These are phyloP conservation scores for Pontederia paniculata DNA, from an alignment of 176 grass and related monocot genomes.

Conservation along the genomic window DNA sequence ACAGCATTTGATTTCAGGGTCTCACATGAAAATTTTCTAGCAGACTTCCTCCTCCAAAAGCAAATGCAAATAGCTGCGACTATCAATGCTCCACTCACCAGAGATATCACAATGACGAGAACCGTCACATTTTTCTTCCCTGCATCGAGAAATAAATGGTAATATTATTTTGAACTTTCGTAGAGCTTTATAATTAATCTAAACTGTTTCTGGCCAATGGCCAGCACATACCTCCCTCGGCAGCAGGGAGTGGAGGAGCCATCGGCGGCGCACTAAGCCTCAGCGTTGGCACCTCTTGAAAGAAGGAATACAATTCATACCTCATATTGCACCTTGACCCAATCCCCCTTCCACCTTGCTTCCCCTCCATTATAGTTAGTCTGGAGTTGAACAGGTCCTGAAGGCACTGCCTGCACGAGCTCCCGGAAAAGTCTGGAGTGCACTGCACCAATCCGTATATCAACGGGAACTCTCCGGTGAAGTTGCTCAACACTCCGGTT, in stretches of 20 bases:
- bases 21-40: background rate
- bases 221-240: too few relatives aligned
- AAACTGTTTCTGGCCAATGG: too few relatives aligned
- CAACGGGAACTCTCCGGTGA: background rate
- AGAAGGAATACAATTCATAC: constrained; percentile 20
- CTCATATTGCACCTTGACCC: constrained; percentile 9
- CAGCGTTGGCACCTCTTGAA: background rate
- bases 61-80: background rate
- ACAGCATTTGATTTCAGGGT: background rate
- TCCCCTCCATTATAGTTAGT: background rate
- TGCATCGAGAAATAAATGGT: background rate
- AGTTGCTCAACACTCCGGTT: background rate
- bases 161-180: too few relatives aligned
- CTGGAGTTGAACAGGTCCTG: background rate
- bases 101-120: background rate
- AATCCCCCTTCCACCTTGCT: background rate
- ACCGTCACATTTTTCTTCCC: background rate
- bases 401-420: background rate
- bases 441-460: constrained; percentile 14
- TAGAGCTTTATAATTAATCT: too few relatives aligned
- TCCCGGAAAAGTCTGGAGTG: constrained; percentile 5
- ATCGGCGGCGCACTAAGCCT: background rate
- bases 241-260: too few relatives aligned
- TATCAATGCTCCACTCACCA: background rate
- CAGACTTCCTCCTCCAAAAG: background rate